These are phyloP conservation scores for Solanum piurae DNA, from an alignment of 257 asterid genomes.

Conservation along the genomic window DNA sequence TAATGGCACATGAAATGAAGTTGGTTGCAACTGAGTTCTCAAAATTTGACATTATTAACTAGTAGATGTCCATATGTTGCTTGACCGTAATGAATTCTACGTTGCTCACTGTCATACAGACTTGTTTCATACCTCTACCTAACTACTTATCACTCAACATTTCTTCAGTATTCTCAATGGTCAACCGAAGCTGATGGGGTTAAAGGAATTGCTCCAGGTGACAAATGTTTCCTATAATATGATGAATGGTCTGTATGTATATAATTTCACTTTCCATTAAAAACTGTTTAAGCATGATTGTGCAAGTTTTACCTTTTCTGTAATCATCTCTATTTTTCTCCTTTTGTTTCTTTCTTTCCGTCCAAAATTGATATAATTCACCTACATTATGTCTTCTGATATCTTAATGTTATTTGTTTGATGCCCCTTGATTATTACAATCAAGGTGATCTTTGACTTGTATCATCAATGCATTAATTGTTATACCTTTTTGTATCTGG, in stretches of 20 bases:
- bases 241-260: background rate
- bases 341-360: background rate
- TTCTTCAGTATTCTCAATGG: conserved; percentile 77
- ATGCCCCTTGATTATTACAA: background rate
- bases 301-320: background rate
- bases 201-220: conserved; percentile 96
- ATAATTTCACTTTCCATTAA: background rate
- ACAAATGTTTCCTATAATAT: conserved; percentile 3
- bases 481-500: background rate
- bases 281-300: background rate
- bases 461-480: background rate
- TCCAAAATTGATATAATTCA: background rate
- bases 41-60: background rate
- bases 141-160: background rate
- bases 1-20: background rate
- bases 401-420: background rate
- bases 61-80: background rate
- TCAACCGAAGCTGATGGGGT: conserved; percentile 90
- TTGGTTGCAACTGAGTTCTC: background rate
- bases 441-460: background rate
- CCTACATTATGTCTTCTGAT: background rate
- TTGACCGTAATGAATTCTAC: background rate
- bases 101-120: background rate
- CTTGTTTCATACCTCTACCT: background rate
- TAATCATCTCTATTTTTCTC: conserved; percentile 2